These are phyloP conservation scores for Penicillium paxilli DNA, from an alignment of 495 filamentous ascomycete species.

Conservation along the genomic window DNA sequence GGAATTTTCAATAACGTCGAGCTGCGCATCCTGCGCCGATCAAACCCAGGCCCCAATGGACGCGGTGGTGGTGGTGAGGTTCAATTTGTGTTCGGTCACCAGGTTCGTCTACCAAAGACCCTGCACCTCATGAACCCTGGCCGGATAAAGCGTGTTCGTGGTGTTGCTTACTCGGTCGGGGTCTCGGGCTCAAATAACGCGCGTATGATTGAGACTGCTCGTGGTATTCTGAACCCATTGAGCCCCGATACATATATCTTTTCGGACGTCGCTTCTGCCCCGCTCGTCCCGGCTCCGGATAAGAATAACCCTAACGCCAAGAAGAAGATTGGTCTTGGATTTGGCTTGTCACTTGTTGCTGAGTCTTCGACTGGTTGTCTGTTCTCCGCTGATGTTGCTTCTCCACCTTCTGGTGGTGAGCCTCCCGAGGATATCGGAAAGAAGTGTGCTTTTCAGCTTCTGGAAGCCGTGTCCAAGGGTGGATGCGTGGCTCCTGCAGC, in stretches of 20 bases:
- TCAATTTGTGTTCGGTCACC: conserved; percentile 86
- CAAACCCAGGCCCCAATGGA: conserved; percentile 70
- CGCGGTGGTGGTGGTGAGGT: conserved; percentile 87
- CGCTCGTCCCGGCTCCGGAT: conserved; percentile 62
- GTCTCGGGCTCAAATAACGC: conserved; percentile 90
- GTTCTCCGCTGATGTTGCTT: conserved; percentile 84
- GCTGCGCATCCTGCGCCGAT: conserved; percentile 75
- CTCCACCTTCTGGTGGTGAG: conserved; percentile 75
- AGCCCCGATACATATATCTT: conserved; percentile 85
- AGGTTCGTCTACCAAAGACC: conserved; percentile 90
- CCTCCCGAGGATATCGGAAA: conserved; percentile 88
- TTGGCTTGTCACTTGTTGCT: conserved; percentile 85
- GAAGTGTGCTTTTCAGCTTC: conserved; percentile 82
- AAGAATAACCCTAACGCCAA: conserved; percentile 60
- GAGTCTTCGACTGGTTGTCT: conserved; percentile 84
- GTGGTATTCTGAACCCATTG: conserved; percentile 84
- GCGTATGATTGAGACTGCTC: conserved; percentile 87
- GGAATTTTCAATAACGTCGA: conserved; percentile 88
- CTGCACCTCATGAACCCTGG: conserved; percentile 85
- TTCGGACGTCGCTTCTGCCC: conserved; percentile 72
- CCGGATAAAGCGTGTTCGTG: conserved; percentile 82
- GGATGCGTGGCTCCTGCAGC: conserved; percentile 76
- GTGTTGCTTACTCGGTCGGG: conserved; percentile 89
- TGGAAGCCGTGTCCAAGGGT: conserved; percentile 78
- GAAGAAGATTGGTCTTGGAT: conserved; percentile 78